Percentiles rank a stretch among this genome's conserved stretches.
Conservation (phyloP, 1,284 basidiomycete species). For the Gastroboletus turbinatus region DNA sequence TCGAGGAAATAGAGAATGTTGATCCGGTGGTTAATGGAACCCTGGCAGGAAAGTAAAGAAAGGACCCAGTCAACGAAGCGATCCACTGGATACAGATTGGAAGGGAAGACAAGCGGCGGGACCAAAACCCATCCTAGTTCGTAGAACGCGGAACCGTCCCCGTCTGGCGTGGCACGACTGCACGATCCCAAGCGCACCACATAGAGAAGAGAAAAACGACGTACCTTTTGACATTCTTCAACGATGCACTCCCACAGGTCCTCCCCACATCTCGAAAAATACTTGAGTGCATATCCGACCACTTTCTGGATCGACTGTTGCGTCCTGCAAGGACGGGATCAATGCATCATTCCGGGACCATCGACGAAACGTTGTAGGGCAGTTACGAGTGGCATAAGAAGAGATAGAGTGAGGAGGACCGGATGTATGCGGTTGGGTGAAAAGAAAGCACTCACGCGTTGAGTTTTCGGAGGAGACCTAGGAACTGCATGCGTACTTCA, state of each 20-base stretch:
- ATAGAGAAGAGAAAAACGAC: conserved; percentile 4
- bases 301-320: conserved; percentile 83
- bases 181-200: neutral
- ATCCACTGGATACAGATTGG: neutral
- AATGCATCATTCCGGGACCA: neutral
- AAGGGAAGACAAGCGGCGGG: neutral
- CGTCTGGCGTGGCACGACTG: neutral
- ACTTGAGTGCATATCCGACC: conserved; percentile 83
- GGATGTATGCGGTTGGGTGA: neutral
- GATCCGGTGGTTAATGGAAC: conserved; percentile 85
- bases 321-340: conserved; percentile 47
- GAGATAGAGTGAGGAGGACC: neutral
- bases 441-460: conserved; percentile 65
- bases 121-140: too few species aligned
- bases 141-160: neutral
- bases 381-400: neutral
- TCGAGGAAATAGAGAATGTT: conserved; percentile 94
- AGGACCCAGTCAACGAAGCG: neutral
- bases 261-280: conserved; percentile 79
- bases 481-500: conserved; percentile 86
- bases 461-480: conserved; percentile 67
- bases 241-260: conserved; percentile 94
- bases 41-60: conserved; percentile 43
- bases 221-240: conserved; percentile 85
- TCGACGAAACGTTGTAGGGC: neutral